phyloP scores from a whole-genome alignment of 257 asterid species.

The Solanum tarapatanum region DNA sequence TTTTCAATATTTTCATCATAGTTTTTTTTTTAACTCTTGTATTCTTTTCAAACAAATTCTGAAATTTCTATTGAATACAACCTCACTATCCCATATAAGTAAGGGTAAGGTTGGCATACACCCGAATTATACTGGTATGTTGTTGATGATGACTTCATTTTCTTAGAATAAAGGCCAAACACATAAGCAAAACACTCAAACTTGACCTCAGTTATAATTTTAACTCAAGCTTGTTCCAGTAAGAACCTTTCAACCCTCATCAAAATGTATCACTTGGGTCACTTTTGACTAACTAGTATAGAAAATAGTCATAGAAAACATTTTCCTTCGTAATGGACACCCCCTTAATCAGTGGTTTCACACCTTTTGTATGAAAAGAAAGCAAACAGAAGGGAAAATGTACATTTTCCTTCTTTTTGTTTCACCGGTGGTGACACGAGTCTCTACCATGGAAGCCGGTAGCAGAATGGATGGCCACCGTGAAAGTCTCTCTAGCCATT shows the following conservation, averaged over 20 bases:
- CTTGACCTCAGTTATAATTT: neutral
- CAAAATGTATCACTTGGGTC: neutral
- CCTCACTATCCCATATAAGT: neutral
- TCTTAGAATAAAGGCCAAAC: neutral
- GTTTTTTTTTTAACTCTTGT: neutral
- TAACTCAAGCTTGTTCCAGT: neutral
- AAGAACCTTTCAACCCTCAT: neutral
- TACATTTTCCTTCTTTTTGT: neutral
- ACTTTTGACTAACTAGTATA: neutral
- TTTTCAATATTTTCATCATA: neutral
- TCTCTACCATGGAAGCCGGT: neutral
- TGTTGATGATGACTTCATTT: neutral
- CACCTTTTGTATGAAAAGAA: neutral
- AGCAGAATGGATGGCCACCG: neutral
- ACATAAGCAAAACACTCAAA: neutral
- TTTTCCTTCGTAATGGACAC: neutral
- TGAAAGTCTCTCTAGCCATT: neutral
- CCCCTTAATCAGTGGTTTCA: neutral
- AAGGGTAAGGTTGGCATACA: neutral
- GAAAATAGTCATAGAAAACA: neutral
- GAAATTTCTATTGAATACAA: neutral
- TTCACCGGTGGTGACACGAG: neutral
- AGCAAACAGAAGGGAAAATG: neutral
- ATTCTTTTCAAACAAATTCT: neutral
- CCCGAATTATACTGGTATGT: neutral